Conservation (phyloP, 805 yeast genomes). For the Sugiyamaella boreocaroliniensis region DNA sequence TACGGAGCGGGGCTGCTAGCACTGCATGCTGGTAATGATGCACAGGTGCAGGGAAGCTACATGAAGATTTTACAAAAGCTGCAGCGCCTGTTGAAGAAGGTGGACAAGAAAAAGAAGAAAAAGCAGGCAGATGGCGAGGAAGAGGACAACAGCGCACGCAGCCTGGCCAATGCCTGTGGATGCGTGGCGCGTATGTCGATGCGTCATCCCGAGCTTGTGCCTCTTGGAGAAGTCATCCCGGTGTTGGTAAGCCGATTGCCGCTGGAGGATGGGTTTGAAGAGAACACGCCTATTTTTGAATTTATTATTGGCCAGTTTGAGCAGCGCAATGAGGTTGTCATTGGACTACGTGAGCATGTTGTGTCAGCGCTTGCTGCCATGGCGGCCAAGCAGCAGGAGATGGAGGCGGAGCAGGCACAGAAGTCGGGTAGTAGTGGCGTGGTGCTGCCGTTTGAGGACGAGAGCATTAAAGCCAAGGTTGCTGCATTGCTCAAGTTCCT, state of each 20-base stretch:
- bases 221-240: constrained; percentile 71
- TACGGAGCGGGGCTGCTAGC: constrained; percentile 85
- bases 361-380: constrained; percentile 63
- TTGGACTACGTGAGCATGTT: constrained; percentile 36
- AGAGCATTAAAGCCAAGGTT: constrained; percentile 57
- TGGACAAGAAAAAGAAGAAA: constrained; percentile 52
- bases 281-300: constrained; percentile 83
- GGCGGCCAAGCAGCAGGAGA: constrained; percentile 68
- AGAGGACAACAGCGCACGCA: constrained; percentile 75
- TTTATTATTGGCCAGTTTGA: constrained; percentile 68
- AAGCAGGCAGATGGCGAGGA: constrained; percentile 47
- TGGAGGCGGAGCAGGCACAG: constrained; percentile 41
- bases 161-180: constrained; percentile 92
- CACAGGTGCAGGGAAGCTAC: constrained; percentile 57
- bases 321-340: constrained; percentile 48
- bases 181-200: constrained; percentile 90
- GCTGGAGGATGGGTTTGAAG: constrained; percentile 81
- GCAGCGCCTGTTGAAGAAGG: constrained; percentile 68
- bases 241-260: constrained; percentile 74
- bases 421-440: constrained; percentile 33
- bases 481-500: constrained; percentile 66
- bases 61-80: constrained; percentile 60
- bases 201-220: constrained; percentile 63
- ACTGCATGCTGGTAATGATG: constrained; percentile 44
- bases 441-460: constrained; percentile 68